A percentile compares a stretch with the other conserved stretches of the same genome.
These are phyloP conservation scores for Elasticomyces elasticus DNA, from an alignment of 495 filamentous ascomycete genomes.

Conservation along the genomic window DNA sequence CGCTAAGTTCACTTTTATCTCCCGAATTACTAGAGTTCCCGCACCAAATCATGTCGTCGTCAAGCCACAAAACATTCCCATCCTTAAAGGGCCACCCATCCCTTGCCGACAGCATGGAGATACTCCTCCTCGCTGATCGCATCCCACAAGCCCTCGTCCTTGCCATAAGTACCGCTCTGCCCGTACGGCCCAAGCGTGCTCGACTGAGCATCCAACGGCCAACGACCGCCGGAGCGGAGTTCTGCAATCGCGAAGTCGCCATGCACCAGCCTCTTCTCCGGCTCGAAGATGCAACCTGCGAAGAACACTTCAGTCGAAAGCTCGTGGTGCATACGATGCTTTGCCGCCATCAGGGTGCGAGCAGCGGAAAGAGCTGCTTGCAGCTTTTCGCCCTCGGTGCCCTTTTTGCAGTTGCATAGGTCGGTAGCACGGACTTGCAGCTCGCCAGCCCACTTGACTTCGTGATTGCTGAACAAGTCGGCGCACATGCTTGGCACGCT, in stretches of 20 bases:
- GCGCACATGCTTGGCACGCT: constrained; percentile 41
- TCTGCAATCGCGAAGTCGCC: constrained; percentile 38
- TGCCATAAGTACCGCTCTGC: constrained; percentile 43
- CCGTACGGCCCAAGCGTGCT: constrained; percentile 45
- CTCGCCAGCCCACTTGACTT: constrained; percentile 40
- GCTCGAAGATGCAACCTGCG: constrained; percentile 40
- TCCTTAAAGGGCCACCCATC: constrained; percentile 27
- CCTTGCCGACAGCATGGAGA: constrained; percentile 31
- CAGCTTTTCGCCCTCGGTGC: constrained; percentile 20
- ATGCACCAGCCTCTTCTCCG: constrained; percentile 36
- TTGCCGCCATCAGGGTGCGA: constrained; percentile 32
- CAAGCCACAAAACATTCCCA: background rate
- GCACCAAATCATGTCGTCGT: background rate
- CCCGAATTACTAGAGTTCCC: background rate
- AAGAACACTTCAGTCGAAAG: constrained; percentile 42
- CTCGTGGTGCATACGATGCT: constrained; percentile 16
- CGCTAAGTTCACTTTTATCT: background rate
- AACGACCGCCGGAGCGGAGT: constrained; percentile 31
- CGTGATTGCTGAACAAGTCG: constrained; percentile 36
- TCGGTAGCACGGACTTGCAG: constrained; percentile 40
- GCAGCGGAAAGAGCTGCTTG: constrained; percentile 32
- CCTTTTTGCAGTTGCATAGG: constrained; percentile 32
- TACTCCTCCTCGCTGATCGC: constrained; percentile 39
- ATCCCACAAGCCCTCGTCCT: constrained; percentile 34
- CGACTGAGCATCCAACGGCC: constrained; percentile 29